Evolutionary conservation across 306 rosid genomes (phyloP), one percentile per base, ranked within the genome.

Genomic region (Astragalus membranaceus): DNA sequence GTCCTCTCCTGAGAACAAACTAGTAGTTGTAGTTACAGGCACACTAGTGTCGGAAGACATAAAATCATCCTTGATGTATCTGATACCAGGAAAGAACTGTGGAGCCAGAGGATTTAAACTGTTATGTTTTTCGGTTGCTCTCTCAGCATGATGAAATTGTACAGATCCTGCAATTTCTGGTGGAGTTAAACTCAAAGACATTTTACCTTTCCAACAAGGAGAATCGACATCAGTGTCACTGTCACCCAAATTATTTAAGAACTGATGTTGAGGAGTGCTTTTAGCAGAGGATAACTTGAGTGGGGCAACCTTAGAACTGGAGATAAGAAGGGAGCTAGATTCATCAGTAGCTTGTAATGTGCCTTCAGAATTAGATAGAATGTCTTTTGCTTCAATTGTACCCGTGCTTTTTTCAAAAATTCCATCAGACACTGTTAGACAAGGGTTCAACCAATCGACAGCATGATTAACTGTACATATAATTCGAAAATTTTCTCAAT

Each of bases 71-170:
- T 62, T 74, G 8, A 56, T 50, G 14, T 23, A 60, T 42, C 78
- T 69, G 54, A 62, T 75, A 67, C 82, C 57, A 60, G 96, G 92
- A 72, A 85, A 62, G 75, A 87, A 87, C 20, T 78, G 87, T 55
- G 86, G 92, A 12, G 92, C 90, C 63, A 46, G 67, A 53, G 90
- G 96, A 75, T 89, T 89, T 81, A 89, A 74, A 78, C 83, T 78
- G 71, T 76, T 80, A 26, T 58, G 62, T 58, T 62, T 69, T 67
- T 81, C 81, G 9, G 69, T 33, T 47, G 75, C 72, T 43, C 73
- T 85, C 76, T 74, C 78, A 63, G 70, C 56, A 68, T 16, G 36
- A 20, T 64, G 44, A 47, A 77, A 47, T 67, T 74, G 67, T 51
- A 43, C 59, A 57, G 80, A 70, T 12, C 66, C 80, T 20, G 80